Percentiles rank a stretch among this genome's conserved stretches.
phyloP scores from a whole-genome alignment of 2,329 filamentous ascomycete species.

The Microsporum audouinii region DNA sequence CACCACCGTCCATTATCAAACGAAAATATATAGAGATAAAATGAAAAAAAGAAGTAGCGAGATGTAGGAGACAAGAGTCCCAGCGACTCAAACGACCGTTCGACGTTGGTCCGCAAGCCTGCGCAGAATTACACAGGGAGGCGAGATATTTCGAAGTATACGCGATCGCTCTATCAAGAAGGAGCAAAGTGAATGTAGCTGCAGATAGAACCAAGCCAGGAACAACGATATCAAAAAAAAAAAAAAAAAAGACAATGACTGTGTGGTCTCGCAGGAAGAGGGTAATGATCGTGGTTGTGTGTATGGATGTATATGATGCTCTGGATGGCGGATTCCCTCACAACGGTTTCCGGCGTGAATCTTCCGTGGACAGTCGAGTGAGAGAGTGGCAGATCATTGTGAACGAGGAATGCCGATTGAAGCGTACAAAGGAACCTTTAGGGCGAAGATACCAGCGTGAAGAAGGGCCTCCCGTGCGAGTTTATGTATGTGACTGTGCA shows the following conservation, averaged over 20 bases:
- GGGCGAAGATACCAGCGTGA: not conserved
- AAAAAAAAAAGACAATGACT: not conserved
- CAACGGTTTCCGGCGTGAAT: constrained; percentile 1
- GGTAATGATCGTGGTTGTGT: not conserved
- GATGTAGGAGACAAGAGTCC: not conserved
- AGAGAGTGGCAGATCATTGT: not conserved
- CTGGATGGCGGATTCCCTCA: not conserved
- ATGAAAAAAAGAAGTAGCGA: not conserved
- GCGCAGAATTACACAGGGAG: not conserved
- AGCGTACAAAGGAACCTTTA: not conserved
- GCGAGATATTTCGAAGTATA: not conserved
- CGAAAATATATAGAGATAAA: not conserved
- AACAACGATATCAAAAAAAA: not conserved
- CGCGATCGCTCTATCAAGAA: not conserved
- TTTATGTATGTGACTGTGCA: not conserved
- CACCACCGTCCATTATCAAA: constrained; percentile 54
- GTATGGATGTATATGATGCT: not conserved
- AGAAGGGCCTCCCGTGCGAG: not conserved
- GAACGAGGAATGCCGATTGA: not conserved
- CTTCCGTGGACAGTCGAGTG: not conserved
- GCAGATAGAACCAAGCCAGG: not conserved
- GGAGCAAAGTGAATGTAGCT: no score
- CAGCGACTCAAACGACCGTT: no score
- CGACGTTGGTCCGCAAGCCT: not conserved
- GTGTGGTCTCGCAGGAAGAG: not conserved